phyloP scores from a whole-genome alignment of 2,329 filamentous ascomycete genomes.

The Clonostachys solani region DNA sequence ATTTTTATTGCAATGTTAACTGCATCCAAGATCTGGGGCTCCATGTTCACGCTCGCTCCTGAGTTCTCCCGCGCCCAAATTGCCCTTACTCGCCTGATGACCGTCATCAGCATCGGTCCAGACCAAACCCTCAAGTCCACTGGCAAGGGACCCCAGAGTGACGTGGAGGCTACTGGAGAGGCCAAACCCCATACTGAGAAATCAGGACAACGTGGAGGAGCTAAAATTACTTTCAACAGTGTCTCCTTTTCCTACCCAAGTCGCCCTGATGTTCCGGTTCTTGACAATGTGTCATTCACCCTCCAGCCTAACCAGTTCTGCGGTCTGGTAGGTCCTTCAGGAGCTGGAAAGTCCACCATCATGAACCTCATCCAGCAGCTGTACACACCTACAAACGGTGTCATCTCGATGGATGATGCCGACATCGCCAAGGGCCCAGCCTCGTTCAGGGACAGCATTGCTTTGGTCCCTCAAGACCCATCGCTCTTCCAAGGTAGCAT shows the following conservation, averaged over 20 bases:
- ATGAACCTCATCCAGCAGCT: constrained; percentile 46
- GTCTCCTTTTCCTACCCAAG: constrained; percentile 6
- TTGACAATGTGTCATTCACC: constrained; percentile 53
- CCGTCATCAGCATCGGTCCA: constrained; percentile 15
- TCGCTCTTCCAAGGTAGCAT: constrained; percentile 45
- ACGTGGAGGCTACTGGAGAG: background rate
- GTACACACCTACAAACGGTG: constrained; percentile 44
- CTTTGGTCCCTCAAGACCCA: constrained; percentile 45
- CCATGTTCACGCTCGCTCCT: constrained; percentile 61
- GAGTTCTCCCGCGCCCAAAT: constrained; percentile 55
- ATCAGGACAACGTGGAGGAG: background rate
- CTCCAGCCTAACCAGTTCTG: constrained; percentile 54
- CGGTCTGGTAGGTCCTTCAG: constrained; percentile 43
- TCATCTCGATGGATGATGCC: constrained; percentile 42
- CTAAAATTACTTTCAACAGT: constrained; percentile 3
- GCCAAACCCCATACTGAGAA: background rate
- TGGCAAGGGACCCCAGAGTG: background rate
- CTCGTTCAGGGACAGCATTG: constrained; percentile 37
- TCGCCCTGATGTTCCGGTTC: constrained; percentile 26
- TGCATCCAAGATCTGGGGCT: constrained; percentile 56
- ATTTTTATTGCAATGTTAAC: constrained; percentile 58
- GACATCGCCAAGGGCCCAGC: constrained; percentile 24
- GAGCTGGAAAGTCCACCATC: constrained; percentile 42
- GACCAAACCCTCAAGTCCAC: constrained; percentile 2
- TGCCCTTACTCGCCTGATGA: constrained; percentile 43